Evolutionary conservation across 495 filamentous ascomycete species (phyloP), one percentile per base, ranked within the genome.

Genomic region (Paragyromitra xinjiangensis): DNA sequence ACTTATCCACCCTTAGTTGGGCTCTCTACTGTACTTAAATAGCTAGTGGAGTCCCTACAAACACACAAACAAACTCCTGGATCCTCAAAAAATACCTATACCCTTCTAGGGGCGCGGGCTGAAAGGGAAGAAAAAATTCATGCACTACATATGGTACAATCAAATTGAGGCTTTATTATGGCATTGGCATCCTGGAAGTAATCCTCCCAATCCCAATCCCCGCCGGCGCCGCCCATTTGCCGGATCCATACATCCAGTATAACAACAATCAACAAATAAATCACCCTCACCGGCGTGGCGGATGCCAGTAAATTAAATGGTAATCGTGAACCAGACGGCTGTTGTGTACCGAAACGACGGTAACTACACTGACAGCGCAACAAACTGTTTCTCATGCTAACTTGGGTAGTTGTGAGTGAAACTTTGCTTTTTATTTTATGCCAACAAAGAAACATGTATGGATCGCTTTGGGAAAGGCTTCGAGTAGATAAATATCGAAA

Each of bases 121-220:
- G 74, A 51, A 66, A 16, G 61, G 74, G 40, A 72, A 34, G 29
- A 34, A 34, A 34, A 56, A 65, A 73, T 66, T 64, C 70, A 65
- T 65, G 70, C 70, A 39, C 61, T 73, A 65, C 70, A 50, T 58
- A 59, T 73, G 69, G 51, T 77, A 77, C 61, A 73, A 66, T 77
- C 74, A 61, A 66, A 69, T 71, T 78, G 72, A 78, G 77, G 75
- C 75, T 78, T 78, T 79, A 76, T 72, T 76, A 78, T 79, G 59
- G 66, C 61, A 79, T 78, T 78, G 53, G 65, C 58, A 75, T n/a
- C 73, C 66, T 64, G 45, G 70, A 50, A 70, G 58, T 64, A 75
- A 75, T 75, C 69, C 74, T 65, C 61, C 69, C 74, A 77, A 77
- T 77, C 74, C 69, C 40, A 73, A 67, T 59, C 50, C 56, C 51